Base-by-base conservation (phyloP, 495 filamentous ascomycete species). In the Neurospora discreta region DNA sequence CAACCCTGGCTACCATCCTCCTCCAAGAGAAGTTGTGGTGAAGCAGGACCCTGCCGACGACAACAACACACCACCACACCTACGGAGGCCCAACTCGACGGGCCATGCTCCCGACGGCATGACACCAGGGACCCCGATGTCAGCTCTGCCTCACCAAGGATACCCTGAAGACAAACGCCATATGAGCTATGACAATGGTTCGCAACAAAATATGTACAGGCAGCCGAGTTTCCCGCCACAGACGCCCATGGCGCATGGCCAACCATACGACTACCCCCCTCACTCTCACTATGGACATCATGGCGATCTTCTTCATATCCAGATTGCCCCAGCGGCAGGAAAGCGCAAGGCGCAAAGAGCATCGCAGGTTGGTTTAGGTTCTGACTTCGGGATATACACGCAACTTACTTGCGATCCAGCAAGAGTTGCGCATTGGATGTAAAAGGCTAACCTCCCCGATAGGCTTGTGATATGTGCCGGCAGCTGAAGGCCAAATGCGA, bases 401-500 rank as follows among this genome's bases (percentile, higher is more conserved):
- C 15, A 10, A 69, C 39, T 36, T 69, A 69, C 39, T 36, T 69
- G 58, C 18, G 40, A 33, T 39, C 60, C n/a, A 60, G 26, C 41
- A 16, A 69, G 68, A 38, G 44, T 15, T 10, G 16, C 2, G 52
- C 13, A 13, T 33, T 65, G 23, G 52, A 38, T 15, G 5, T 39
- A 70, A 5, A 5, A 42, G 18, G 74, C 80, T 83, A 75, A 81
- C 77, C 65, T 68, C 71, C 41, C 72, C 10, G 43, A n/a, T 78
- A 91, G 85, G 90, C 90, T 39, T 92, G 90, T 78, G 89, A 92
- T 73, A 86, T 85, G 75, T 92, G 90, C 80, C 84, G 90, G 68
- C 81, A 85, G 69, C 83, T 90, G n/a, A 92, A 92, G 77, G 89
- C 89, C 38, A 91, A 90, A 79, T 92, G 90, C 77, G 89, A 91